A percentile compares a stretch with the other conserved stretches of the same genome.
Evolutionary conservation across 2,329 filamentous ascomycete genomes (phyloP).

Genomic region (Bipolaris cookei): DNA sequence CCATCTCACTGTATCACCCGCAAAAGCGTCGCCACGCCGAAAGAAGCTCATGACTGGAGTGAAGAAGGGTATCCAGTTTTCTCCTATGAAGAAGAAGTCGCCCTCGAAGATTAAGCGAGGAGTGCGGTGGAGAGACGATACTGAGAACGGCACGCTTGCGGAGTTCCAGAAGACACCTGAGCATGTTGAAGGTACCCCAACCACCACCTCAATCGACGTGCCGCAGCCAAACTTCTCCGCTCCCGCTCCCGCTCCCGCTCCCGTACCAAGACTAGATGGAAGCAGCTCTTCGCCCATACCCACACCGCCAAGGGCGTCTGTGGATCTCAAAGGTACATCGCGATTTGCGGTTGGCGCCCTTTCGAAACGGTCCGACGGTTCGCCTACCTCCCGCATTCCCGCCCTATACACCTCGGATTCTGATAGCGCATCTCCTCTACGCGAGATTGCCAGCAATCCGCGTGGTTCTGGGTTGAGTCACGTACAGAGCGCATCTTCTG

Average conservation of each 20-base stretch:
- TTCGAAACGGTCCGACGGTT: constrained; percentile 68
- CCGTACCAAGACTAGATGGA: constrained; percentile 33
- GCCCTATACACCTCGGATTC: constrained; percentile 66
- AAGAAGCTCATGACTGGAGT: constrained; percentile 65
- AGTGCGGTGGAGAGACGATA: constrained; percentile 93
- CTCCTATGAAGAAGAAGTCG: constrained; percentile 78
- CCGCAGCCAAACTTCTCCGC: constrained; percentile 60
- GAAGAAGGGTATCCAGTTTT: constrained; percentile 78
- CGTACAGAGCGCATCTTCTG: constrained; percentile 52
- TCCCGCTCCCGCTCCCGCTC: constrained; percentile 36
- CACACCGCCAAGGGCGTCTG: constrained; percentile 63
- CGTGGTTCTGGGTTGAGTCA: constrained; percentile 60
- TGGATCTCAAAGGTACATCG: constrained; percentile 67
- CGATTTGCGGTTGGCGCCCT: constrained; percentile 91
- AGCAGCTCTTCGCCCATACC: constrained; percentile 63
- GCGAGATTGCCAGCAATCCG: constrained; percentile 54
- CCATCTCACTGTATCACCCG: constrained; percentile 64
- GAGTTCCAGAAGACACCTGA: constrained; percentile 93
- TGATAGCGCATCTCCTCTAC: constrained; percentile 55
- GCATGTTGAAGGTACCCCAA: constrained; percentile 66
- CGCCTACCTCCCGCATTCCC: constrained; percentile 65
- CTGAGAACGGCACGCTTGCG: constrained; percentile 80
- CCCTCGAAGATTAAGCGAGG: constrained; percentile 70
- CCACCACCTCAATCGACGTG: constrained; percentile 60
- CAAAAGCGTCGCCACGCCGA: constrained; percentile 80